Percentiles rank a stretch among this genome's conserved stretches.
Evolutionary conservation across 306 rosid species (phyloP).

Genomic region (Ochetophila trinervis): DNA sequence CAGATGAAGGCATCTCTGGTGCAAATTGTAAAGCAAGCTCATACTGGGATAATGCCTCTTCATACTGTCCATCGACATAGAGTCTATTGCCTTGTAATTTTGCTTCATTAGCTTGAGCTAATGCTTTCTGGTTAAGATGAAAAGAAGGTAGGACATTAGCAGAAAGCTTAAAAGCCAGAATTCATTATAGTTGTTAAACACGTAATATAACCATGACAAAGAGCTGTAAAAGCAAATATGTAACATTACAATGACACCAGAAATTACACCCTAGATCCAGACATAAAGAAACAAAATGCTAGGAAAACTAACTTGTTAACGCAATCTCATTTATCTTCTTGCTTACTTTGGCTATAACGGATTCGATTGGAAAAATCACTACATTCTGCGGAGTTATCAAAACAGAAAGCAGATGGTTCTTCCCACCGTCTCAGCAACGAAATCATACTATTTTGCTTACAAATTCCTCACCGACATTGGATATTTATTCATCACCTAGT

Average conservation of each 20-base stretch:
- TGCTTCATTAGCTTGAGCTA: slow-evolving; percentile 67
- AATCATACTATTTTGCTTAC: too few relatives aligned
- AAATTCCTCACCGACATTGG: too few relatives aligned
- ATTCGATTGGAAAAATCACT: too few relatives aligned
- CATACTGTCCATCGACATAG: slow-evolving; percentile 61
- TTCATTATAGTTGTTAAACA: background rate
- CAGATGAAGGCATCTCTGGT: slow-evolving; percentile 64
- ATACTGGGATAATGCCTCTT: slow-evolving; percentile 68
- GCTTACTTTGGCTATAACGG: too few relatives aligned
- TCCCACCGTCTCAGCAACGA: too few relatives aligned
- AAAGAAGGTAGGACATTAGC: background rate
- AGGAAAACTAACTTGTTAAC: too few relatives aligned
- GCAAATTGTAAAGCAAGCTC: slow-evolving; percentile 64
- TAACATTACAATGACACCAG: background rate
- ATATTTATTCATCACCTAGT: too few relatives aligned
- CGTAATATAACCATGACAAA: background rate
- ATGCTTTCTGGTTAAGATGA: slow-evolving; percentile 48
- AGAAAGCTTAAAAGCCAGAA: slow-evolving; percentile 12
- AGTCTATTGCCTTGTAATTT: slow-evolving; percentile 74
- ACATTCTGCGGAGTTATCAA: too few relatives aligned
- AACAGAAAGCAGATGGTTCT: too few relatives aligned
- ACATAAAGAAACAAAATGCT: background rate
- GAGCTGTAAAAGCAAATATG: background rate
- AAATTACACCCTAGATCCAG: background rate
- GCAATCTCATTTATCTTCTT: too few relatives aligned